These are phyloP conservation scores for Hanseniaspora pseudoguilliermondii DNA, from an alignment of 805 yeast species.

Conservation along the genomic window DNA sequence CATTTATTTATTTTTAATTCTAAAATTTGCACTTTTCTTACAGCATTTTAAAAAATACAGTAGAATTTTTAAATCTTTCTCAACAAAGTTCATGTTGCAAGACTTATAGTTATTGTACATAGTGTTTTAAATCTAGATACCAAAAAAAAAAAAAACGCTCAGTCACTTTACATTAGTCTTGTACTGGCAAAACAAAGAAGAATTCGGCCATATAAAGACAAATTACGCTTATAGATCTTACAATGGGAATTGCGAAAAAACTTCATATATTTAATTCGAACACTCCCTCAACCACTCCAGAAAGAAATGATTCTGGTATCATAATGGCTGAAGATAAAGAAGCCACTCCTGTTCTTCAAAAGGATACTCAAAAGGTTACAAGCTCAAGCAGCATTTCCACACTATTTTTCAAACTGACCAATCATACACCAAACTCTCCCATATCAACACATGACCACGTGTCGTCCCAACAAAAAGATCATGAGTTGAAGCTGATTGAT, in stretches of 20 bases:
- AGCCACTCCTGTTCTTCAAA: background rate
- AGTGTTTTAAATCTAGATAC: no score
- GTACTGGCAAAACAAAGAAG: background rate
- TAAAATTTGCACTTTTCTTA: no score
- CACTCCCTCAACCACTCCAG: background rate
- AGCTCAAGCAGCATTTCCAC: background rate
- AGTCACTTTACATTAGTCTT: no score
- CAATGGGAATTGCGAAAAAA: slow-evolving; percentile 4
- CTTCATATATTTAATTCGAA: background rate
- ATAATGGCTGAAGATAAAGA: background rate
- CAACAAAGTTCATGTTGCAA: no score
- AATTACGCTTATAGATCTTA: background rate
- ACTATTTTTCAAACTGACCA: background rate
- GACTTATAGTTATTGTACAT: no score
- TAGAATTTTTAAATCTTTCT: no score
- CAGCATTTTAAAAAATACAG: no score
- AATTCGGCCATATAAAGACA: background rate
- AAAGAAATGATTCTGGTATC: background rate
- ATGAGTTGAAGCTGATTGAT: background rate
- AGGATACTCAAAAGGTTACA: background rate
- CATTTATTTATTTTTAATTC: no score
- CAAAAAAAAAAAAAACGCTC: no score
- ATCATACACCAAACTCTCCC: background rate
- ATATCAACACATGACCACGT: background rate
- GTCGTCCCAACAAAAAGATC: slow-evolving; percentile 6